phyloP scores from a whole-genome alignment of 495 filamentous ascomycete species.

The Aspergillus panamensis region DNA sequence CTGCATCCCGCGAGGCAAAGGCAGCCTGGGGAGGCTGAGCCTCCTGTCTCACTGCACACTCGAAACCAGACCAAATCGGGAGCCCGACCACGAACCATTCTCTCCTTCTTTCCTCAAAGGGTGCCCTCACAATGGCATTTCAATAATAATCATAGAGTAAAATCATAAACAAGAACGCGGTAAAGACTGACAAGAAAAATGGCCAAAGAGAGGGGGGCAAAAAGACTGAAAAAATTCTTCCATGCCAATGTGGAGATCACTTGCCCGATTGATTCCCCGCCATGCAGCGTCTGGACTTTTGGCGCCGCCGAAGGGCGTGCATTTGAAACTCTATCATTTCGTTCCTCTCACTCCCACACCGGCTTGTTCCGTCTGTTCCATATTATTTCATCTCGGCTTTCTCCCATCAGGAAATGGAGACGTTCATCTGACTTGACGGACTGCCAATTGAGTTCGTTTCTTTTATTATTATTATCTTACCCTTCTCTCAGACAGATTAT shows the following conservation, averaged over 20 bases:
- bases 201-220: neutral
- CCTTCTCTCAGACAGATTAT: neutral
- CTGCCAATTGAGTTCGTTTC: neutral
- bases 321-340: conserved; percentile 22
- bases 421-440: conserved; percentile 9
- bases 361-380: conserved; percentile 4
- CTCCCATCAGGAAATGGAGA: neutral
- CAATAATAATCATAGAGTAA: too few species aligned
- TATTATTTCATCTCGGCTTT: too few species aligned
- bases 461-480: neutral
- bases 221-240: neutral
- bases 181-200: neutral
- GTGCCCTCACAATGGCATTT: neutral
- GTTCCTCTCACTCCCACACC: neutral
- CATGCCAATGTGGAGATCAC: conserved; percentile 13
- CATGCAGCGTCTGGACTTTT: conserved; percentile 21
- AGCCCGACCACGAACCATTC: neutral
- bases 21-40: conserved; percentile 10
- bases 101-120: neutral
- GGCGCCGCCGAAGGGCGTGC: conserved; percentile 38
- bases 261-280: conserved; percentile 17
- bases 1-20: too few species aligned
- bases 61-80: neutral
- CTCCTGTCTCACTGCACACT: conserved; percentile 1
- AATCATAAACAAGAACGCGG: neutral